These are phyloP conservation scores for Cutaneotrichosporon mucoides DNA, from an alignment of 1,284 basidiomycete species.

Conservation along the genomic window DNA sequence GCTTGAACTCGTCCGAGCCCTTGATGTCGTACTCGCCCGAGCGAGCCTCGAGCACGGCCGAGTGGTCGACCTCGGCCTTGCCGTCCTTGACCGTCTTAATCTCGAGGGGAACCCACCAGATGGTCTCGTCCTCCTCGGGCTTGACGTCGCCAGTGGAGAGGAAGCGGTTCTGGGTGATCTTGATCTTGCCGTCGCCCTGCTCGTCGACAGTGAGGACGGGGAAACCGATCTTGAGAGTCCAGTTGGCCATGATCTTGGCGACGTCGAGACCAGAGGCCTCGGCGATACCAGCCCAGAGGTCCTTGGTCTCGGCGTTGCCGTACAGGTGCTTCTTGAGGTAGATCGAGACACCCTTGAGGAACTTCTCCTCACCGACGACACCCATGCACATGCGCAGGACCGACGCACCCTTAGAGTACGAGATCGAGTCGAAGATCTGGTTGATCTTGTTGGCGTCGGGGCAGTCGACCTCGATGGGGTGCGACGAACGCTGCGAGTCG, in stretches of 20 bases:
- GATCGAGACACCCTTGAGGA: slow-evolving; percentile 79
- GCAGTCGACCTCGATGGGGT: slow-evolving; percentile 91
- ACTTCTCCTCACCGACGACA: slow-evolving; percentile 83
- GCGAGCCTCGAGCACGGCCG: slow-evolving; percentile 64
- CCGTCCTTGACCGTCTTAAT: slow-evolving; percentile 58
- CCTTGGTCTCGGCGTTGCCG: slow-evolving; percentile 76
- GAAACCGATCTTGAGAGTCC: slow-evolving; percentile 86
- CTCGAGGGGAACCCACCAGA: slow-evolving; percentile 80
- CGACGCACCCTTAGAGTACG: slow-evolving; percentile 77
- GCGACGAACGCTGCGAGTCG: slow-evolving; percentile 86
- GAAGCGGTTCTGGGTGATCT: slow-evolving; percentile 86
- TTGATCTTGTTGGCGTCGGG: slow-evolving; percentile 82
- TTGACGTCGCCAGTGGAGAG: slow-evolving; percentile 75
- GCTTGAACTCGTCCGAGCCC: slow-evolving; percentile 70
- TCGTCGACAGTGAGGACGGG: slow-evolving; percentile 86
- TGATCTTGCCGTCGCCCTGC: slow-evolving; percentile 60
- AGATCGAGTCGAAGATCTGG: slow-evolving; percentile 82
- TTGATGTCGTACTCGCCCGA: slow-evolving; percentile 64
- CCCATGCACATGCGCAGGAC: slow-evolving; percentile 90
- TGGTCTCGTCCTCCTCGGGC: slow-evolving; percentile 80
- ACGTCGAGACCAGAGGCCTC: slow-evolving; percentile 75
- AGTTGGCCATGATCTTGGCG: slow-evolving; percentile 79
- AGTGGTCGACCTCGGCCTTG: slow-evolving; percentile 57
- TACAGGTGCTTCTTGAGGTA: slow-evolving; percentile 87
- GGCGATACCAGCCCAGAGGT: slow-evolving; percentile 86